phyloP scores from a whole-genome alignment of 176 grass and related monocot species.

The barley (Hordeum vulgare) region DNA sequence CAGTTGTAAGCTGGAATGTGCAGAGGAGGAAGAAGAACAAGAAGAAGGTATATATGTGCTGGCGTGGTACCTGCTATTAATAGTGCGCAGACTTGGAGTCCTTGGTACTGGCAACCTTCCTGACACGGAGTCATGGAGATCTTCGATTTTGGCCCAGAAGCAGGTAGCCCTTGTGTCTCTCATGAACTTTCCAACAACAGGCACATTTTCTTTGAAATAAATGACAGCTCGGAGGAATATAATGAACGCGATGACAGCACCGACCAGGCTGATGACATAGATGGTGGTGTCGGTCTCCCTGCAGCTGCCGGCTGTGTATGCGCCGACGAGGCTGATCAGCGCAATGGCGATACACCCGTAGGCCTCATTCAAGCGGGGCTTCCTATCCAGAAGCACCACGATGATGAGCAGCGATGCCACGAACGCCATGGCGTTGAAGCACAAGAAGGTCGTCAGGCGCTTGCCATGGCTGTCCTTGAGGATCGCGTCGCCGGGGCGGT shows the following conservation, averaged over 20 bases:
- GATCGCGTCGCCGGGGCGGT: background rate
- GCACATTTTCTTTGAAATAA: no score
- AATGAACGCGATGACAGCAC: background rate
- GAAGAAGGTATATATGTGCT: background rate
- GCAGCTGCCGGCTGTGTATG: constrained; percentile 14
- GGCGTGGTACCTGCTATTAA: background rate
- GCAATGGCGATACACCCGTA: background rate
- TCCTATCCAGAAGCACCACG: constrained; percentile 6
- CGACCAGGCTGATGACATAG: background rate
- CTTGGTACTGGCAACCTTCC: background rate
- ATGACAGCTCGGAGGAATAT: background rate
- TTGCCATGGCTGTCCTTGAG: background rate
- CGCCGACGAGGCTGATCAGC: background rate
- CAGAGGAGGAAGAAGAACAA: background rate
- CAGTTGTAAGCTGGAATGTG: background rate
- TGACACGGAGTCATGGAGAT: background rate
- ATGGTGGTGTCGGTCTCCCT: background rate
- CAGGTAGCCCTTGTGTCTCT: no score
- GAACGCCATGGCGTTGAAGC: constrained; percentile 24
- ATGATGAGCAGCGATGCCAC: constrained; percentile 26
- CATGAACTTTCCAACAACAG: background rate
- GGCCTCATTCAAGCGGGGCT: background rate
- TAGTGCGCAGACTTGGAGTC: background rate
- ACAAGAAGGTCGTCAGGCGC: background rate
- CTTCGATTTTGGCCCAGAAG: background rate